These are phyloP conservation scores for Ceratobasidium sp. DNA, from an alignment of 1,284 basidiomycete genomes.

Conservation along the genomic window DNA sequence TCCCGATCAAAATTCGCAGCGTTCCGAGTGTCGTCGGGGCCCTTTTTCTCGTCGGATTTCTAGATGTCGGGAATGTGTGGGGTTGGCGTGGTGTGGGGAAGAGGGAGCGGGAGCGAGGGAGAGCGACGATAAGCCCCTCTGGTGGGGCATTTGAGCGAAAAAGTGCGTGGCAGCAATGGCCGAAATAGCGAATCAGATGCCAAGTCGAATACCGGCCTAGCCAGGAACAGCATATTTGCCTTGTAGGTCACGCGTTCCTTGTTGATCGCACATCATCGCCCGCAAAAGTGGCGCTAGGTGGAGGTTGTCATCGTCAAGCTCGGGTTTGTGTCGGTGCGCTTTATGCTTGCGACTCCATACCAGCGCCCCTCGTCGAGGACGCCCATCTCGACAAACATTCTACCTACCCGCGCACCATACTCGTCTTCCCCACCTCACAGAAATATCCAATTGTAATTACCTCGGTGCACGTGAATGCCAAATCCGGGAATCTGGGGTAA, in stretches of 20 bases:
- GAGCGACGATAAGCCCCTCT: neutral
- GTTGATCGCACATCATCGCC: slow-evolving; percentile 12
- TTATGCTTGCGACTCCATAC: too few relatives aligned
- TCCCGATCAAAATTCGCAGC: slow-evolving; percentile 1
- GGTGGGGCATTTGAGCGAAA: slow-evolving; percentile 23
- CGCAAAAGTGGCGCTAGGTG: slow-evolving; percentile 4
- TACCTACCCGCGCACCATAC: too few relatives aligned
- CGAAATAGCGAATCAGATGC: slow-evolving; percentile 45
- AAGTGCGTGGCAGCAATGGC: slow-evolving; percentile 7
- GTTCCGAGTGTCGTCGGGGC: too few relatives aligned
- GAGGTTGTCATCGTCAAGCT: too few relatives aligned
- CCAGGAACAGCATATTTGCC: slow-evolving; percentile 40
- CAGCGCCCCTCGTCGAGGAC: too few relatives aligned
- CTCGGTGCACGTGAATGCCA: too few relatives aligned
- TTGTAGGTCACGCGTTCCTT: slow-evolving; percentile 20
- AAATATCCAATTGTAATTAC: too few relatives aligned
- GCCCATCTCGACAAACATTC: too few relatives aligned
- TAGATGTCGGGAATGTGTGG: neutral
- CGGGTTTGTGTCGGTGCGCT: too few relatives aligned
- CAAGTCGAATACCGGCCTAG: slow-evolving; percentile 16
- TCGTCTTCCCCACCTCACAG: too few relatives aligned
- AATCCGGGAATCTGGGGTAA: too few relatives aligned
- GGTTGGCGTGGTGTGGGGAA: neutral
- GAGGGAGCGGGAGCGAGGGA: neutral
- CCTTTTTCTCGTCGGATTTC: neutral